Evolutionary conservation across 164 flowering plant genomes (phyloP).

Genomic region (Santalum album): DNA sequence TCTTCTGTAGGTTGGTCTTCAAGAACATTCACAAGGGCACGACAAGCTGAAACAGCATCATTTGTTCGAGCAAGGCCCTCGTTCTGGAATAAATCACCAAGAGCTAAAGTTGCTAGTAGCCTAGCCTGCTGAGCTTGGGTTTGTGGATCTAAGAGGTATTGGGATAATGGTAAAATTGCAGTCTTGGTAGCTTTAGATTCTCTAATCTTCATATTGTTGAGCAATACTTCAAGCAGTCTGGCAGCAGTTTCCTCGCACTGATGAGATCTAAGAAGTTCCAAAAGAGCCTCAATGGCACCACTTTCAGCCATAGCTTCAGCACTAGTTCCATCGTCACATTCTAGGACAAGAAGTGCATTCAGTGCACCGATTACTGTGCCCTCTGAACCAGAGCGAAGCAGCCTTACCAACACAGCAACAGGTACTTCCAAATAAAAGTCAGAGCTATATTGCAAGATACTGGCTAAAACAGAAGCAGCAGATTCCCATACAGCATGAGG

Average conservation of each 20-base stretch:
- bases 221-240: constrained; percentile 56
- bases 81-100: constrained; percentile 95
- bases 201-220: constrained; percentile 77
- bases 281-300: constrained; percentile 75
- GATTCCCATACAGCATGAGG: constrained; percentile 97
- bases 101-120: constrained; percentile 83
- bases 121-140: constrained; percentile 95
- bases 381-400: constrained; percentile 85
- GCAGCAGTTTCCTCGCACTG: constrained; percentile 76
- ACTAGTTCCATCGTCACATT: constrained; percentile 89
- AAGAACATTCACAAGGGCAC: constrained; percentile 91
- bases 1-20: constrained; percentile 99
- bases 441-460: constrained; percentile 88
- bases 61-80: constrained; percentile 79
- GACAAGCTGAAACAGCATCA: constrained; percentile 94
- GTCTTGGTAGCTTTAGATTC: constrained; percentile 78
- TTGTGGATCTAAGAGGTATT: constrained; percentile 96
- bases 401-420: constrained; percentile 83
- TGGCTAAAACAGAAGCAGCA: constrained; percentile 71
- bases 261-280: constrained; percentile 65
- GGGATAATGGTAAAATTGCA: constrained; percentile 84
- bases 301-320: constrained; percentile 99
- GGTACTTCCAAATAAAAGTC: constrained; percentile 96
- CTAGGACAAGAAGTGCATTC: constrained; percentile 88
- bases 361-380: constrained; percentile 78